These are phyloP conservation scores for Ustilago xerochloae DNA, from an alignment of 1,284 basidiomycete genomes.

Conservation along the genomic window DNA sequence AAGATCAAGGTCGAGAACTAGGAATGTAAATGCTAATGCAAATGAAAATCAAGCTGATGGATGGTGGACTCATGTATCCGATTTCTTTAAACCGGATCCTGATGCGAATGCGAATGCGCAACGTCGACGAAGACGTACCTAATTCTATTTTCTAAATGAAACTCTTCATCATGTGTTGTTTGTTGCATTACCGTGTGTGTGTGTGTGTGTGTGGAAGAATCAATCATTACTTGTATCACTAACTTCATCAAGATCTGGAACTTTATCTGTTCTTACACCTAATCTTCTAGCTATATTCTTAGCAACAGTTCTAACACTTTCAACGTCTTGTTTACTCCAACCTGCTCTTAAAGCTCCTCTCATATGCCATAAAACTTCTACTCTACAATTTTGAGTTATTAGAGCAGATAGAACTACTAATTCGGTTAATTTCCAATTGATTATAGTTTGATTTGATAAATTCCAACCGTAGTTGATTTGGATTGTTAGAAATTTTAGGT, in stretches of 20 bases:
- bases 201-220: neutral
- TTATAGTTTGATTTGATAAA: constrained; percentile 10
- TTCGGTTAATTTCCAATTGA: constrained; percentile 28
- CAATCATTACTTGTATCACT: constrained; percentile 19
- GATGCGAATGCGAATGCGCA: neutral
- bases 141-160: neutral
- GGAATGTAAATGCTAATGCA: neutral
- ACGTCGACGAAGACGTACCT: neutral
- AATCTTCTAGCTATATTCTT: constrained; percentile 12
- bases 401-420: constrained; percentile 28
- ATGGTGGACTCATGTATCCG: constrained; percentile 41
- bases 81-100: constrained; percentile 31
- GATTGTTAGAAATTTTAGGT: constrained; percentile 36
- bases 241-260: constrained; percentile 17
- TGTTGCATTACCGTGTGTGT: neutral
- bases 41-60: constrained; percentile 3
- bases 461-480: constrained; percentile 49
- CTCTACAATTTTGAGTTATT: constrained; percentile 17
- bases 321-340: constrained; percentile 24
- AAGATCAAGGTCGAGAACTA: constrained; percentile 12
- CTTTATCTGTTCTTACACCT: constrained; percentile 11
- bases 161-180: neutral
- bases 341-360: constrained; percentile 30
- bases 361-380: constrained; percentile 43
- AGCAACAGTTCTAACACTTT: constrained; percentile 1